These are phyloP conservation scores for Murraya paniculata DNA, from an alignment of 345 rosid species.

Conservation along the genomic window DNA sequence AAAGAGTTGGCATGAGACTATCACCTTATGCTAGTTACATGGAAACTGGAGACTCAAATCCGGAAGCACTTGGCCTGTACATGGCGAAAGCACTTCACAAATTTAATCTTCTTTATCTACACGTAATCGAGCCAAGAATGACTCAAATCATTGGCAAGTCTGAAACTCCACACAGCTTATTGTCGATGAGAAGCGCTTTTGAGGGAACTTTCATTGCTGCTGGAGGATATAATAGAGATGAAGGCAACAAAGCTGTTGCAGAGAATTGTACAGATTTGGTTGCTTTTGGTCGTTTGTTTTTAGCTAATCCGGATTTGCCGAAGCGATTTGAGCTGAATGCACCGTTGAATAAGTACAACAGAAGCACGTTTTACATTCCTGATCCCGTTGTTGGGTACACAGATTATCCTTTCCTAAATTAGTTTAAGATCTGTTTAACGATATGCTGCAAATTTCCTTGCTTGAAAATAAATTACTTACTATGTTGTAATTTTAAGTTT, in stretches of 20 bases:
- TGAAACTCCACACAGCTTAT: constrained; percentile 15
- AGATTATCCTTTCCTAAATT: no score
- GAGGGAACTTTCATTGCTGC: constrained; percentile 36
- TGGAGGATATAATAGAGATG: constrained; percentile 38
- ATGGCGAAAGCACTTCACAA: constrained; percentile 35
- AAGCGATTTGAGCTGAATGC: constrained; percentile 37
- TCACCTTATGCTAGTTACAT: not conserved
- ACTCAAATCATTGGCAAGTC: constrained; percentile 25
- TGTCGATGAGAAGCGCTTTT: constrained; percentile 39
- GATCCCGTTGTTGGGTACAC: not conserved
- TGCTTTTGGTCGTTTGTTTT: constrained; percentile 18
- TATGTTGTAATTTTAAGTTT: no score
- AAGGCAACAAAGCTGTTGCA: constrained; percentile 31
- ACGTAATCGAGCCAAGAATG: constrained; percentile 33
- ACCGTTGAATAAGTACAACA: constrained; percentile 27
- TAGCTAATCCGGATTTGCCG: constrained; percentile 49
- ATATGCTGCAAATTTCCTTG: no score
- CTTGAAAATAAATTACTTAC: no score
- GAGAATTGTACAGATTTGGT: constrained; percentile 21
- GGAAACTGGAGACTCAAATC: constrained; percentile 38
- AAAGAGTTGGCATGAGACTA: not conserved
- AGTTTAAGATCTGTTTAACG: no score
- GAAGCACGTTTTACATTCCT: no score
- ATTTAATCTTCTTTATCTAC: constrained; percentile 29
- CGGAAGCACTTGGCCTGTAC: constrained; percentile 35